Base-by-base conservation (phyloP, 805 yeast species). In the Saccharomycopsis javanensis region DNA sequence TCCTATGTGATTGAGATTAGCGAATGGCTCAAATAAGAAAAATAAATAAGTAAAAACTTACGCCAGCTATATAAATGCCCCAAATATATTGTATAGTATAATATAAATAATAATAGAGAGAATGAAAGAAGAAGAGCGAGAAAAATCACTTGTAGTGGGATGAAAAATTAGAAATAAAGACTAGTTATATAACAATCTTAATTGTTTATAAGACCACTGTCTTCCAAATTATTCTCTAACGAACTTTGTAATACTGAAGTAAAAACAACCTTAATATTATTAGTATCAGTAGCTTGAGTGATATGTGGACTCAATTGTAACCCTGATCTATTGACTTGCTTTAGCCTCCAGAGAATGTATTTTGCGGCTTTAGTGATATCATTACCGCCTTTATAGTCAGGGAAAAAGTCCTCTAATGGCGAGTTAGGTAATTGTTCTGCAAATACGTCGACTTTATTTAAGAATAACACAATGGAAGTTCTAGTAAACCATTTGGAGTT, bases 221-320 rank as follows among this genome's bases (percentile, higher is more conserved):
- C 92, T 67, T 82, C 82, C 63, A 87, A 76, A 18, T 86, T 75
- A 66, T 86, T 87, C 63, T 86, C 89, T 66, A 88, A 75, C 52
- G 87, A 82, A 3, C 90, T 85, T 67, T 87, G 94, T 65, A 82
- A 83, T 38, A 87, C 88, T 6, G 92, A 91, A 11, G 89, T 90
- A 71, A 87, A 85, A 5, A 90, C 96, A 64, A 89, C 72, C 66
- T 86, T 82, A 61, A 91, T 89, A 69, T 90, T 90, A 30, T 88
- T 82, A 5, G 97, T 90, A 68, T 90, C 96, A 0, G 96, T 90
- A 0, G 97, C 97, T 70, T 90, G 96, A 3, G 97, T 90, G 25
- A 90, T 86, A 69, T 90, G 96, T 11, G 97, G 96, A 65, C 86
- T 87, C 34, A 91, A 80, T 60, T 84, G 86, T 61, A 89, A 74